Percentiles rank a stretch among this genome's conserved stretches.
These are phyloP conservation scores for Vanrija sp. DNA, from an alignment of 1,284 basidiomycete species.

Conservation along the genomic window DNA sequence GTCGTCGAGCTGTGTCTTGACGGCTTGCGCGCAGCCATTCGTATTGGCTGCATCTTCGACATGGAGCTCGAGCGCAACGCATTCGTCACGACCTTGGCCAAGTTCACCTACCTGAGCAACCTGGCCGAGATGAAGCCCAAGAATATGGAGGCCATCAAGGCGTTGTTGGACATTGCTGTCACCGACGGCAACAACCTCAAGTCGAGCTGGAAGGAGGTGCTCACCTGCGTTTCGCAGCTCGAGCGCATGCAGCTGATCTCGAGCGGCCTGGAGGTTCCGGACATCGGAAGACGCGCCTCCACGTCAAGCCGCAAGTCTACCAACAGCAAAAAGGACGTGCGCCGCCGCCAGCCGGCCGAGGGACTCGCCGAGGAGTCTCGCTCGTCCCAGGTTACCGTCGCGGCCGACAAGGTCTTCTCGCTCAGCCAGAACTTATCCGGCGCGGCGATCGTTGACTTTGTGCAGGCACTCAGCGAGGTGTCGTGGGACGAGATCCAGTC, in stretches of 20 bases:
- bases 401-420: slow-evolving; percentile 99
- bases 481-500: slow-evolving; percentile 99
- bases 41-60: slow-evolving; percentile 90
- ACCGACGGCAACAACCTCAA: slow-evolving; percentile 91
- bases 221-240: slow-evolving; percentile 92
- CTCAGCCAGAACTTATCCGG: slow-evolving; percentile 90
- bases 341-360: slow-evolving; percentile 62
- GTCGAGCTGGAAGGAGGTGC: slow-evolving; percentile 90
- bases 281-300: slow-evolving; percentile 54
- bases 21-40: slow-evolving; percentile 89
- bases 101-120: slow-evolving; percentile 95
- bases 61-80: slow-evolving; percentile 92
- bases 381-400: slow-evolving; percentile 96
- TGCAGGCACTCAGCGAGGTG: slow-evolving; percentile 90
- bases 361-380: slow-evolving; percentile 95
- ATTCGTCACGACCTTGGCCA: slow-evolving; percentile 93
- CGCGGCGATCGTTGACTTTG: slow-evolving; percentile 96
- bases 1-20: slow-evolving; percentile 87
- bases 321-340: slow-evolving; percentile 7
- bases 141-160: slow-evolving; percentile 97
- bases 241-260: slow-evolving; percentile 96
- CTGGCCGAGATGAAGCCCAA: slow-evolving; percentile 96
- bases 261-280: slow-evolving; percentile 76
- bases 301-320: slow-evolving; percentile 9
- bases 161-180: slow-evolving; percentile 85